phyloP scores from a whole-genome alignment of 164 flowering plant genomes.

The Euptelea pleiosperma region DNA sequence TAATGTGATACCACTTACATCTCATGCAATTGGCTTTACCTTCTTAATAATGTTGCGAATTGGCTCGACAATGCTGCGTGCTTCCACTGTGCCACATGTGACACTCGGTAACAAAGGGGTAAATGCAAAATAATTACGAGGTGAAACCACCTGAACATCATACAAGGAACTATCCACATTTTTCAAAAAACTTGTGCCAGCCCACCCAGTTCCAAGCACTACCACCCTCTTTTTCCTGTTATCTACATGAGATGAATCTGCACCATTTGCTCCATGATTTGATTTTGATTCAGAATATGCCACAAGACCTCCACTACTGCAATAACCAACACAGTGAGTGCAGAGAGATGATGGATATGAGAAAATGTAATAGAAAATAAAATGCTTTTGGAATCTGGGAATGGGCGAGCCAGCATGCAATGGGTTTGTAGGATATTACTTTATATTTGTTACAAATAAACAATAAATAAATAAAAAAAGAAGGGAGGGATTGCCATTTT shows the following conservation, averaged over 20 bases:
- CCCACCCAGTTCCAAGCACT: slow-evolving; percentile 98
- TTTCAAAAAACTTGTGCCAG: slow-evolving; percentile 77
- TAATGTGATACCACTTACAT: neutral
- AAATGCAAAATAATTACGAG: slow-evolving; percentile 85
- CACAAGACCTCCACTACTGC: slow-evolving; percentile 70
- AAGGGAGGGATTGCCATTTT: neutral
- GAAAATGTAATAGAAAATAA: neutral
- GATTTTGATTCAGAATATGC: slow-evolving; percentile 57
- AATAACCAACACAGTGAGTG: slow-evolving; percentile 13
- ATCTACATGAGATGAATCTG: slow-evolving; percentile 21
- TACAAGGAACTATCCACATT: slow-evolving; percentile 61
- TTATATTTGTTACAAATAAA: neutral
- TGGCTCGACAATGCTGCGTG: slow-evolving; percentile 85
- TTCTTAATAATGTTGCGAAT: slow-evolving; percentile 64
- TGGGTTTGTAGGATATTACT: neutral
- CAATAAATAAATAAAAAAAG: neutral
- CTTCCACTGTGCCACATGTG: slow-evolving; percentile 88
- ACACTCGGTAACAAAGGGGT: slow-evolving; percentile 91
- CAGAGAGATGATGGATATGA: slow-evolving; percentile 1
- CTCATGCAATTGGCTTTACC: slow-evolving; percentile 29
- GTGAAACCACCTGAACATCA: slow-evolving; percentile 86
- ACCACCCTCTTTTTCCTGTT: slow-evolving; percentile 64
- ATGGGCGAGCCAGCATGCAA: too few relatives aligned
- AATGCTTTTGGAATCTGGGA: too few relatives aligned
- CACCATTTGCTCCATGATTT: slow-evolving; percentile 10